A percentile compares a stretch with the other conserved stretches of the same genome.
These are phyloP conservation scores for Claviceps capensis DNA, from an alignment of 2,329 filamentous ascomycete genomes.

Conservation along the genomic window DNA sequence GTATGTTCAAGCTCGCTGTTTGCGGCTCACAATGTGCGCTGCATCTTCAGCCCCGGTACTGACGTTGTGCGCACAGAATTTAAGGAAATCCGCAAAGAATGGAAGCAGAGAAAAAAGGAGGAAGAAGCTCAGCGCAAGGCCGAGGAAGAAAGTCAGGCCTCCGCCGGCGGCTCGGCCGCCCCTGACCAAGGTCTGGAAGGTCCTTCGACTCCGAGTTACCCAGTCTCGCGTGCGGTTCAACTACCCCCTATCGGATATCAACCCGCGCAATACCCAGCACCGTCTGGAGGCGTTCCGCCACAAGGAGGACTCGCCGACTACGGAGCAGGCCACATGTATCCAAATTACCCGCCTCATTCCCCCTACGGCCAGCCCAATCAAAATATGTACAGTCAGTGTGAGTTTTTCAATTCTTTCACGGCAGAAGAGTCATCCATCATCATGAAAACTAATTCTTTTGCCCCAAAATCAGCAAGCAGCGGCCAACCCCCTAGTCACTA, in stretches of 20 bases:
- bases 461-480: constrained; percentile 6
- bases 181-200: constrained; percentile 29
- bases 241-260: constrained; percentile 66
- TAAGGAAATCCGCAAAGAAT: constrained; percentile 97
- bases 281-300: constrained; percentile 37
- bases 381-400: constrained; percentile 48
- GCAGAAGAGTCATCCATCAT: background rate
- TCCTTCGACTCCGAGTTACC: constrained; percentile 37
- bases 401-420: constrained; percentile 12
- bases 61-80: constrained; percentile 52
- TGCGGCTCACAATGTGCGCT: background rate
- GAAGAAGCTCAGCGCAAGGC: constrained; percentile 83
- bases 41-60: background rate
- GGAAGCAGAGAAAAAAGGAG: constrained; percentile 99
- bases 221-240: constrained; percentile 46
- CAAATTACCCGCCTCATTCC: constrained; percentile 43
- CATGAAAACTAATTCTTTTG: background rate
- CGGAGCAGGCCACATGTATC: constrained; percentile 38
- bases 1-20: constrained; percentile 39
- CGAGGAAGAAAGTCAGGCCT: constrained; percentile 68
- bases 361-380: constrained; percentile 43
- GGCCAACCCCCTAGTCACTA: constrained; percentile 4
- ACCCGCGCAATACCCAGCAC: constrained; percentile 51
- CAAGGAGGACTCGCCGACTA: constrained; percentile 42
- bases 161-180: constrained; percentile 15